phyloP scores from a whole-genome alignment of 1,284 basidiomycete species.

The Cutaneotrichosporon mucoides region DNA sequence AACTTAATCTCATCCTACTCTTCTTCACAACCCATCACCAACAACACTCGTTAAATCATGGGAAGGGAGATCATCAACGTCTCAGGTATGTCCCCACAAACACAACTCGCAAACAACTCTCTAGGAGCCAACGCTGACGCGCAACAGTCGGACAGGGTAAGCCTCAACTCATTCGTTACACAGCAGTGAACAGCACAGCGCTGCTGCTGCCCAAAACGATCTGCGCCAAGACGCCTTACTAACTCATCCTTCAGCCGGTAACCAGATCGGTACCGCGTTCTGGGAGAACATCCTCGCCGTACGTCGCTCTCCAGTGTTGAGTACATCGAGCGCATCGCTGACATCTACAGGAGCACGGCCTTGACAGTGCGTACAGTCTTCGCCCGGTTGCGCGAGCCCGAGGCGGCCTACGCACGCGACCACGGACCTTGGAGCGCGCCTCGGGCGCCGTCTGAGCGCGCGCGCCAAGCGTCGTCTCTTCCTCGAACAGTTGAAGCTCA shows the following conservation, averaged over 20 bases:
- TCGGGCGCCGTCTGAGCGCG: not conserved
- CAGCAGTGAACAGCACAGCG: not conserved
- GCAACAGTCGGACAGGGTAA: slow-evolving; percentile 27
- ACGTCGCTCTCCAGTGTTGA: slow-evolving; percentile 2
- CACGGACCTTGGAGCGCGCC: not conserved
- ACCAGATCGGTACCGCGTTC: slow-evolving; percentile 46
- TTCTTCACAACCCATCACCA: no score
- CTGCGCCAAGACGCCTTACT: not conserved
- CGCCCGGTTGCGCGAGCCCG: not conserved
- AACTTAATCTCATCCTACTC: no score
- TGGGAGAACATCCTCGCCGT: slow-evolving; percentile 47
- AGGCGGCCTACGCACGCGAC: not conserved
- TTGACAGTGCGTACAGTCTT: slow-evolving; percentile 31
- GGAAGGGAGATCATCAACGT: slow-evolving; percentile 44
- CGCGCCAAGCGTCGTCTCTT: not conserved
- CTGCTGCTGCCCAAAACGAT: not conserved
- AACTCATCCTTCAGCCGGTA: slow-evolving; percentile 28
- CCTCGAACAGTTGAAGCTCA: not conserved
- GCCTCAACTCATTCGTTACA: not conserved
- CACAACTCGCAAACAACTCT: slow-evolving; percentile 4
- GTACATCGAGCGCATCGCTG: not conserved
- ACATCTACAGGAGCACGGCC: slow-evolving; percentile 39
- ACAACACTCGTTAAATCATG: slow-evolving; percentile 20
- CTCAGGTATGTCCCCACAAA: slow-evolving; percentile 22
- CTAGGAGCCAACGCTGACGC: slow-evolving; percentile 7